Conservation (phyloP, 179 eudicot species). For the Silene noctiflora region DNA sequence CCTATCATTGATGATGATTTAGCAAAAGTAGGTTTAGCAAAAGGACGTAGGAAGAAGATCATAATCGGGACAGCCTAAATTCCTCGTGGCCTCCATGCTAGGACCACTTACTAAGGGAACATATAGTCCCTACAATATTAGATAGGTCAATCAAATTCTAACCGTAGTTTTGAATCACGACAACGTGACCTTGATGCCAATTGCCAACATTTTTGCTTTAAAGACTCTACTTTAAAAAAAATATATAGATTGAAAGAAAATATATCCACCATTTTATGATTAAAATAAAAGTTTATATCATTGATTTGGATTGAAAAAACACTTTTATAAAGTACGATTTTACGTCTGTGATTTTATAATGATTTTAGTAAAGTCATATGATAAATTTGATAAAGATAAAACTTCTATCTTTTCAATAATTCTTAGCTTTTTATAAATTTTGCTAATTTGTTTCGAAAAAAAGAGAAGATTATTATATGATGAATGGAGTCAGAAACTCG, state of each 20-base stretch:
- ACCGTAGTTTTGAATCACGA: conserved; percentile 4
- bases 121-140: not conserved
- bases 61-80: conserved; percentile 9
- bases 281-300: too few relatives aligned
- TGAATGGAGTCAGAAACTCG: too few relatives aligned
- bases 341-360: too few relatives aligned
- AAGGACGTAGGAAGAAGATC: not conserved
- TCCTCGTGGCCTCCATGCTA: conserved; percentile 15
- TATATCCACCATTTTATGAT: not conserved
- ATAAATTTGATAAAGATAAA: too few relatives aligned
- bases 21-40: not conserved
- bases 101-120: conserved; percentile 11
- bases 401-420: too few relatives aligned
- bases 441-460: too few relatives aligned
- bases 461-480: too few relatives aligned
- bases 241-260: too few relatives aligned
- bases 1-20: too few relatives aligned
- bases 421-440: too few relatives aligned
- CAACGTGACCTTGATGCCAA: conserved; percentile 1
- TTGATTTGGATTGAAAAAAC: not conserved
- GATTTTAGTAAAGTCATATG: too few relatives aligned
- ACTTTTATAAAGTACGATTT: not conserved
- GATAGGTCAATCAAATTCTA: not conserved
- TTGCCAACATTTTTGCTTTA: not conserved
- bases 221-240: not conserved